Conservation (phyloP, 208 protist genomes). For the Porcisia deanei region DNA sequence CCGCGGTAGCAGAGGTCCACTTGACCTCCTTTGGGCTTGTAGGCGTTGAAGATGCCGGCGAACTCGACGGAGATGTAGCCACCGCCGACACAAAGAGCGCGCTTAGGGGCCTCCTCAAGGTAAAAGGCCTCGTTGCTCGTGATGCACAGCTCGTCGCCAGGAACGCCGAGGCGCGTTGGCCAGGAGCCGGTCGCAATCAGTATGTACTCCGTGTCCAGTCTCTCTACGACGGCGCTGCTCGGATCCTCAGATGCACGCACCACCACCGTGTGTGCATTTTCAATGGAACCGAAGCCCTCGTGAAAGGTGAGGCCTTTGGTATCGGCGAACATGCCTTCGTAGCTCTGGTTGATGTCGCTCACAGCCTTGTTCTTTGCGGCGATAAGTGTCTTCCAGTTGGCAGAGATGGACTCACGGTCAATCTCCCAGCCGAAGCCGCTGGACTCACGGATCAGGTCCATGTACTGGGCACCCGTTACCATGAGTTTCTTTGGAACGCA, state of each 20-base stretch:
- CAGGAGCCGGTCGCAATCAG: constrained; percentile 87
- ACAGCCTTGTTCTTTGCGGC: constrained; percentile 88
- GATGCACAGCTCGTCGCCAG: constrained; percentile 89
- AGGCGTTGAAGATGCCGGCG: constrained; percentile 91
- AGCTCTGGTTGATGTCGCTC: constrained; percentile 88
- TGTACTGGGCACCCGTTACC: constrained; percentile 86
- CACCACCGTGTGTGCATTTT: constrained; percentile 73
- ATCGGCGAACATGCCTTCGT: constrained; percentile 88
- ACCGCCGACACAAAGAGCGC: constrained; percentile 83
- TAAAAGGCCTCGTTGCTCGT: constrained; percentile 93
- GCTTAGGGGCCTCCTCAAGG: constrained; percentile 72
- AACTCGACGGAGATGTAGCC: constrained; percentile 93
- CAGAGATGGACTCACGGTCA: constrained; percentile 38
- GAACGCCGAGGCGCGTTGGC: constrained; percentile 78
- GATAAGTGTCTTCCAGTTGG: constrained; percentile 90
- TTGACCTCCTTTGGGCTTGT: constrained; percentile 69
- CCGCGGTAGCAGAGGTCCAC: constrained; percentile 82
- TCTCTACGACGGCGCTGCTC: constrained; percentile 54
- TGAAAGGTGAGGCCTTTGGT: constrained; percentile 87
- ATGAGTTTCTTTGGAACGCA: constrained; percentile 92
- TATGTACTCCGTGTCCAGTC: constrained; percentile 75
- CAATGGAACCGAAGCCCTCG: constrained; percentile 73
- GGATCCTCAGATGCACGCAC: constrained; percentile 62
- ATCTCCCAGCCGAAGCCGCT: constrained; percentile 85
- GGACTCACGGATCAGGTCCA: constrained; percentile 76